phyloP scores from a whole-genome alignment of 768 basidiomycete genomes.

The Paxillus involutus region DNA sequence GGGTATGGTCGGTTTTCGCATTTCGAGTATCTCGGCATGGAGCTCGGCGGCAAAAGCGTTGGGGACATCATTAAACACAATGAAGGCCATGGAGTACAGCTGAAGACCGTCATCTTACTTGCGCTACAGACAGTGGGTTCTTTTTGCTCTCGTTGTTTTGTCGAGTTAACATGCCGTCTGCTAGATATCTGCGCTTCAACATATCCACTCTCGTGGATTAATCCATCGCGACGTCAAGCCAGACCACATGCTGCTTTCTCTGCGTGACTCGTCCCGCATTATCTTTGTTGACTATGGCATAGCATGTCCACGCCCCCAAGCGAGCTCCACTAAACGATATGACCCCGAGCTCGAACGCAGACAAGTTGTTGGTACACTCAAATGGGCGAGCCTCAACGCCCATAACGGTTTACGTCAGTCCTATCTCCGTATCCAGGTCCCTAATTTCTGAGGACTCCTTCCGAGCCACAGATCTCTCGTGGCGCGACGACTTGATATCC shows the following conservation, averaged over 20 bases:
- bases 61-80: conserved; percentile 11
- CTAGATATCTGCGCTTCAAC: background rate
- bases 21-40: conserved; percentile 38
- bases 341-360: conserved; percentile 18
- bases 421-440: background rate
- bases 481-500: background rate
- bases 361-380: conserved; percentile 29
- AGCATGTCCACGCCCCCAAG: conserved; percentile 11
- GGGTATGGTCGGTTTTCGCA: conserved; percentile 31
- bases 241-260: conserved; percentile 31
- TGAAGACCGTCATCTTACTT: conserved; percentile 19
- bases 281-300: conserved; percentile 34
- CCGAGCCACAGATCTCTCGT: background rate
- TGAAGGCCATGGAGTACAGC: conserved; percentile 12
- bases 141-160: background rate
- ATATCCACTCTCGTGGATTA: conserved; percentile 15
- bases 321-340: conserved; percentile 1
- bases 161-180: background rate
- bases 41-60: conserved; percentile 8
- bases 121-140: background rate
- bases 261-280: conserved; percentile 23
- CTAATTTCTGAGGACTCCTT: background rate
- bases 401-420: conserved; percentile 11
- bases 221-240: conserved; percentile 40
- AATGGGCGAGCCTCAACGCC: conserved; percentile 35